phyloP scores from a whole-genome alignment of 2,329 filamentous ascomycete species.

The Aspergillus pseudotamarii region DNA sequence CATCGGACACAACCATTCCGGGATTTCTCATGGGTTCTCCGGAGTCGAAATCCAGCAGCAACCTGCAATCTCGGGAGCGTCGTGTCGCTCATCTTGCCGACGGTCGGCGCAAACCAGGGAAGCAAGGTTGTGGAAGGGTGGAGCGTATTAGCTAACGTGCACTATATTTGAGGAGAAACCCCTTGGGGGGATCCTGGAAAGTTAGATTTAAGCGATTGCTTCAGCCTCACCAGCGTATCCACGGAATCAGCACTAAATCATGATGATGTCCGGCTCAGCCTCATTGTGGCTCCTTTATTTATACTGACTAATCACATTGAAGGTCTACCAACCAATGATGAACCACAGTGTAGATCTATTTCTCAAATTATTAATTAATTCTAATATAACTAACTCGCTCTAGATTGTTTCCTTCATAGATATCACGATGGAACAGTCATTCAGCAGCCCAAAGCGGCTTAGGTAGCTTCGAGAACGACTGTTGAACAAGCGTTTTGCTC shows the following conservation, averaged over 20 bases:
- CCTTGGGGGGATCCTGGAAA: background rate
- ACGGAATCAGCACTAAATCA: background rate
- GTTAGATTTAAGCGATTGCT: background rate
- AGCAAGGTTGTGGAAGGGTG: background rate
- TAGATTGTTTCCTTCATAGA: too few relatives aligned
- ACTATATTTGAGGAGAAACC: too few relatives aligned
- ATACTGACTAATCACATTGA: too few relatives aligned
- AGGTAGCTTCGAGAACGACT: too few relatives aligned
- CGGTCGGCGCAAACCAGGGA: too few relatives aligned
- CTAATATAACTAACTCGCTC: too few relatives aligned
- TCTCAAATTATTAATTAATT: too few relatives aligned
- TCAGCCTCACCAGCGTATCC: background rate
- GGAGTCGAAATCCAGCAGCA: constrained; percentile 18
- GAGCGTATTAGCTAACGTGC: constrained; percentile 10
- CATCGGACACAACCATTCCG: constrained; percentile 38
- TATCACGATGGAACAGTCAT: too few relatives aligned
- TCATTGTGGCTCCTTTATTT: background rate
- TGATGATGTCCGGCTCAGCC: background rate
- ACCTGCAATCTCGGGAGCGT: constrained; percentile 2
- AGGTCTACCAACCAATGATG: too few relatives aligned
- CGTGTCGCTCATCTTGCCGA: constrained; percentile 4
- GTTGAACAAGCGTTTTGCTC: too few relatives aligned
- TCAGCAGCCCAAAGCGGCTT: too few relatives aligned
- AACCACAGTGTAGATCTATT: too few relatives aligned
- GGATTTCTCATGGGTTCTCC: constrained; percentile 36